phyloP scores from a whole-genome alignment of 495 filamentous ascomycete species.

The Aspergillus indologenus region DNA sequence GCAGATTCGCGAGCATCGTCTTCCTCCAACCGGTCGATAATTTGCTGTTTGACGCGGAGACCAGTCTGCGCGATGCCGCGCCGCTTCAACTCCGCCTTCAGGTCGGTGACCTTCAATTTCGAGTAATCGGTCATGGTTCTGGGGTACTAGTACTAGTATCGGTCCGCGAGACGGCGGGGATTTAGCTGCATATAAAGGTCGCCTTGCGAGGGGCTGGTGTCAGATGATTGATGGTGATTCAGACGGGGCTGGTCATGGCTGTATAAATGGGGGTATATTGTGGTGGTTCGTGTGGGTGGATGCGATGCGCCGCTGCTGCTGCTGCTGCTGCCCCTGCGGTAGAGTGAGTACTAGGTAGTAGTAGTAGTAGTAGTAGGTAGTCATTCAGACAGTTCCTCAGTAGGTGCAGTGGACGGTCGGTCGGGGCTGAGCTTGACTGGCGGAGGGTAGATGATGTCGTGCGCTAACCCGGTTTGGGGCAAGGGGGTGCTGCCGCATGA shows the following conservation, averaged over 20 bases:
- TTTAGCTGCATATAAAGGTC: not conserved
- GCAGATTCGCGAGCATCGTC: slow-evolving; percentile 30
- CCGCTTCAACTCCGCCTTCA: slow-evolving; percentile 52
- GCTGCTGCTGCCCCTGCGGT: slow-evolving; percentile 24
- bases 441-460: slow-evolving; percentile 26
- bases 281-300: slow-evolving; percentile 1
- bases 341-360: not conserved
- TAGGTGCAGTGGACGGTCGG: slow-evolving; percentile 1
- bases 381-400: no score
- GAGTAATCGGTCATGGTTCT: slow-evolving; percentile 48
- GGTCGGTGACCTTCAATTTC: slow-evolving; percentile 52
- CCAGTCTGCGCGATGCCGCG: slow-evolving; percentile 51
- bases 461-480: slow-evolving; percentile 18
- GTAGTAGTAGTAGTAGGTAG: no score
- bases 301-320: slow-evolving; percentile 30
- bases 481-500: not conserved
- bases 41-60: slow-evolving; percentile 47
- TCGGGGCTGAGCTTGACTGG: slow-evolving; percentile 8
- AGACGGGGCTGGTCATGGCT: slow-evolving; percentile 14
- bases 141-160: not conserved
- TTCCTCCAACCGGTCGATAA: slow-evolving; percentile 46
- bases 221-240: slow-evolving; percentile 4
- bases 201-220: not conserved
- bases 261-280: not conserved
- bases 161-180: not conserved